phyloP scores from a whole-genome alignment of 495 filamentous ascomycete species.

The Penicillium coprophilum region DNA sequence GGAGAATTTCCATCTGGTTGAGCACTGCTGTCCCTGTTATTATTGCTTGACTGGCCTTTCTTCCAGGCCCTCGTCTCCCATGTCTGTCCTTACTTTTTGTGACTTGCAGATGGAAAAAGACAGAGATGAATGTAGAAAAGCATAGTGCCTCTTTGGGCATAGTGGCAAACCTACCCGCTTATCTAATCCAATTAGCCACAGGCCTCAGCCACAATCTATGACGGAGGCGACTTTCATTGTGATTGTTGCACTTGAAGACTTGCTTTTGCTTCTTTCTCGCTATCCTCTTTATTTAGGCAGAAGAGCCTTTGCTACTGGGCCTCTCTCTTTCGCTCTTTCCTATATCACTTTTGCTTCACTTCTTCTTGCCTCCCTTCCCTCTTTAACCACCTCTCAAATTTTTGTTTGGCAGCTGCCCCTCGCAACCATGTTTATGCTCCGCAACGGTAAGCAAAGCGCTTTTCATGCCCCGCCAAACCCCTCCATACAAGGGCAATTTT shows the following conservation, averaged over 20 bases:
- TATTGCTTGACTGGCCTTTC: no score
- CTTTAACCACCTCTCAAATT: slow-evolving; percentile 5
- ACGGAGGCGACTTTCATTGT: slow-evolving; percentile 30
- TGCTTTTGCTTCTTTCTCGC: slow-evolving; percentile 13
- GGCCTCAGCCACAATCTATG: slow-evolving; percentile 32
- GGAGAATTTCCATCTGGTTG: background rate
- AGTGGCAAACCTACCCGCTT: no score
- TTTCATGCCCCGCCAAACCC: slow-evolving; percentile 37
- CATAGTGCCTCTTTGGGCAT: slow-evolving; percentile 3
- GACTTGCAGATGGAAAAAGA: background rate
- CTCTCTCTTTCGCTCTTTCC: slow-evolving; percentile 9
- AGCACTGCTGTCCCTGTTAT: background rate
- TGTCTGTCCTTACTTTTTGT: background rate
- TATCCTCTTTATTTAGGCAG: slow-evolving; percentile 11
- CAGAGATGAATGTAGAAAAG: background rate
- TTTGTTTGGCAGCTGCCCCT: slow-evolving; percentile 34
- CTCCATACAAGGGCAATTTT: slow-evolving; percentile 27
- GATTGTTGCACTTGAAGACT: slow-evolving; percentile 18
- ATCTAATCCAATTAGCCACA: slow-evolving; percentile 17
- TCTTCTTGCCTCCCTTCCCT: slow-evolving; percentile 5
- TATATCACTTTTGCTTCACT: background rate
- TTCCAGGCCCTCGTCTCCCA: no score
- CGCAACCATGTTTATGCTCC: slow-evolving; percentile 68
- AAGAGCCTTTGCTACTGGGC: slow-evolving; percentile 5
- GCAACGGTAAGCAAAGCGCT: slow-evolving; percentile 55